phyloP scores from a whole-genome alignment of 306 rosid species.

The Begonia masoniana region DNA sequence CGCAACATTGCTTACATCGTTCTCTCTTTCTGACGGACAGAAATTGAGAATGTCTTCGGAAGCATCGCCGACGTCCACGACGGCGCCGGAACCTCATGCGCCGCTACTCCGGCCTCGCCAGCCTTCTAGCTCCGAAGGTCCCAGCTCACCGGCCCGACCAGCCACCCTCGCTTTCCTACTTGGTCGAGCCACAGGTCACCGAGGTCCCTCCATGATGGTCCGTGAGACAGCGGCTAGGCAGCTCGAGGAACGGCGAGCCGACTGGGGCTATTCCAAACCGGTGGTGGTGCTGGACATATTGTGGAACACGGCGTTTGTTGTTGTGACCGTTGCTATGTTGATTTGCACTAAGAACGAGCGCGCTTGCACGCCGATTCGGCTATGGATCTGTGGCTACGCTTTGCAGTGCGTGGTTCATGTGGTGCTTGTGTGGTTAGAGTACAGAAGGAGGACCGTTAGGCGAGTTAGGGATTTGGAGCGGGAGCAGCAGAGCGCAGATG shows the following conservation, averaged over 20 bases:
- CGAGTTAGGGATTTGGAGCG: conserved; percentile 21
- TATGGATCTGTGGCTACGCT: conserved; percentile 79
- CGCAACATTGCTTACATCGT: too few species aligned
- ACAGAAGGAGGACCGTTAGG: conserved; percentile 35
- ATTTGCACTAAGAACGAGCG: conserved; percentile 30
- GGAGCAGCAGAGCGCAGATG: conserved; percentile 14
- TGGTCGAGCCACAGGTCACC: conserved; percentile 65
- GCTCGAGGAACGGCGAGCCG: conserved; percentile 80
- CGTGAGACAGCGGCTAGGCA: conserved; percentile 90
- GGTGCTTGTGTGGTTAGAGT: conserved; percentile 68
- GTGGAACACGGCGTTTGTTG: conserved; percentile 83
- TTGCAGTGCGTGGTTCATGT: conserved; percentile 72
- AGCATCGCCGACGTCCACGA: conserved; percentile 14
- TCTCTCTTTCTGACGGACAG: too few species aligned
- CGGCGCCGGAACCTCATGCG: conserved; percentile 21
- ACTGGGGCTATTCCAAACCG: conserved; percentile 97
- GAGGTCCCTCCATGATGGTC: conserved; percentile 74
- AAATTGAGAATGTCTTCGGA: conserved; percentile 28
- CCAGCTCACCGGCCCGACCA: conserved; percentile 18
- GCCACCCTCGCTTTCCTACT: conserved; percentile 55
- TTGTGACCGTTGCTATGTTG: conserved; percentile 56
- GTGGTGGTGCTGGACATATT: conserved; percentile 73
- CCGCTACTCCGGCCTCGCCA: conserved; percentile 66
- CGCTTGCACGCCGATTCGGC: conserved; percentile 61
- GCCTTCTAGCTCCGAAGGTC: conserved; percentile 20